A percentile compares a stretch with the other conserved stretches of the same genome.
Evolutionary conservation across 192 early-diverging fungal species (phyloP).

Genomic region (Pecoramyces ruminantium): DNA sequence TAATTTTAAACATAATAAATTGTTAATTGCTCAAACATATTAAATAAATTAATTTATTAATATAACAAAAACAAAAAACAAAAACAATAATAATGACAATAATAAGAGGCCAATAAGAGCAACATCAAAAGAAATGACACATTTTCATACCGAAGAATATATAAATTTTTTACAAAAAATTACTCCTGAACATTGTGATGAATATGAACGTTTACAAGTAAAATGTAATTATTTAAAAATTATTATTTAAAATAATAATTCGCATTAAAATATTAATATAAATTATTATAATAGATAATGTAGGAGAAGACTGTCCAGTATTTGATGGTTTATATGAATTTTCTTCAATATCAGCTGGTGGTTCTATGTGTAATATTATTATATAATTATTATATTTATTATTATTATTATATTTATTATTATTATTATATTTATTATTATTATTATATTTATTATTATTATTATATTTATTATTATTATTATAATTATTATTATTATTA

Average conservation of each 20-base stretch:
- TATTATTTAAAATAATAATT: no score
- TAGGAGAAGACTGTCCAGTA: slow-evolving; percentile 96
- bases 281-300: no score
- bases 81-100: no score
- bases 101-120: slow-evolving; percentile 54
- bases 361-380: slow-evolving; percentile 44
- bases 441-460: neutral
- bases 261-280: no score
- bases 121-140: slow-evolving; percentile 74
- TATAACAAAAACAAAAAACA: no score
- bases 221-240: neutral
- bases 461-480: neutral
- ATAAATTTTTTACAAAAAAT: slow-evolving; percentile 86
- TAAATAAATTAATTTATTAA: no score
- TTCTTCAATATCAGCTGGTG: slow-evolving; percentile 78
- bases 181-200: slow-evolving; percentile 58
- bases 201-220: neutral
- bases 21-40: no score
- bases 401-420: no score
- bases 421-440: no score
- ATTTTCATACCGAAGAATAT: slow-evolving; percentile 92
- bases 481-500: no score
- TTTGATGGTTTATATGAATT: slow-evolving; percentile 97
- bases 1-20: no score
- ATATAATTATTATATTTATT: no score